These are phyloP conservation scores for Pisolithus orientalis DNA, from an alignment of 768 basidiomycete species.

Conservation along the genomic window DNA sequence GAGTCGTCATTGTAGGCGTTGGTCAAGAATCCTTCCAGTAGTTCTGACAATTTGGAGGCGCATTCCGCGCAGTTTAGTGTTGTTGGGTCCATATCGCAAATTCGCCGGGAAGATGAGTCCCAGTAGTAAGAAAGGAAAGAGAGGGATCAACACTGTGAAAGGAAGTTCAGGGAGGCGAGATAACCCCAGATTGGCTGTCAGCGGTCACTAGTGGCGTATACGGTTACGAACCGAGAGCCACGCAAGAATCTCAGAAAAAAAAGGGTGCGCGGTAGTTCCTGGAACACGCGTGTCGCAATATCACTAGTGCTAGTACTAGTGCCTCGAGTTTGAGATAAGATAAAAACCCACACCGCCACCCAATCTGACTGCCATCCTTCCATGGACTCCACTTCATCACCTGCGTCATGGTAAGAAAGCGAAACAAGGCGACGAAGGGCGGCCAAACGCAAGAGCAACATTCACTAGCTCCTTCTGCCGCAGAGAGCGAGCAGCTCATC, in stretches of 20 bases:
- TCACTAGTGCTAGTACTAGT: no score
- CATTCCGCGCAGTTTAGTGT: constrained; percentile 20
- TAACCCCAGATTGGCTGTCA: no score
- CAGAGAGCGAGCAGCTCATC: constrained; percentile 56
- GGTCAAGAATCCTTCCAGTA: constrained; percentile 28
- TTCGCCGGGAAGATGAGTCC: neutral
- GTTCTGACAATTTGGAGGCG: constrained; percentile 27
- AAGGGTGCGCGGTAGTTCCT: no score
- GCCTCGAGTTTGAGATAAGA: no score
- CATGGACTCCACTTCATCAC: neutral
- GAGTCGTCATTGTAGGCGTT: constrained; percentile 22
- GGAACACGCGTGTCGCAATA: no score
- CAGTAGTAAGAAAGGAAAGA: neutral
- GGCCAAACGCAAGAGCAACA: constrained; percentile 13
- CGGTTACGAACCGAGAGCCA: no score
- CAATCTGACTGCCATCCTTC: neutral
- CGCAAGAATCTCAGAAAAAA: no score
- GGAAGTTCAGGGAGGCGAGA: no score
- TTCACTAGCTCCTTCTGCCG: constrained; percentile 24
- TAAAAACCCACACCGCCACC: neutral
- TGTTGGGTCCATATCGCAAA: neutral
- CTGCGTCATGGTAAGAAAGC: constrained; percentile 44
- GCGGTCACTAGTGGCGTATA: no score
- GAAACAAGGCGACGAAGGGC: constrained; percentile 49
- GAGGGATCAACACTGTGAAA: no score